A percentile compares a stretch with the other conserved stretches of the same genome.
Evolutionary conservation across 495 filamentous ascomycete species (phyloP).

Genomic region (Durotheca rogersii): DNA sequence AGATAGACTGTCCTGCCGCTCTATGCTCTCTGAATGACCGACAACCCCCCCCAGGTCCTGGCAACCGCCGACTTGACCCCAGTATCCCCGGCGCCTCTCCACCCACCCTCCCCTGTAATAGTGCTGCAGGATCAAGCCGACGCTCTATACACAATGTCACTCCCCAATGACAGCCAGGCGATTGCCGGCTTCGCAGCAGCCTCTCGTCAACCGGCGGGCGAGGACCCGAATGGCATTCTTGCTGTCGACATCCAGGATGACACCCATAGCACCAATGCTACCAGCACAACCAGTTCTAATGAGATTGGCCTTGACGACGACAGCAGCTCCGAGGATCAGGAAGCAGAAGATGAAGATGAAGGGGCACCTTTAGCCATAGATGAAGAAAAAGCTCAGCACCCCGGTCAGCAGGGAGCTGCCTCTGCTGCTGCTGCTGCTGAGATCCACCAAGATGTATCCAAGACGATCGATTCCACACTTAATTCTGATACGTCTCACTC

Average conservation of each 20-base stretch:
- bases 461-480: constrained; percentile 41
- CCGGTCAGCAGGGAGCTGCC: constrained; percentile 33
- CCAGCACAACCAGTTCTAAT: neutral
- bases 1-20: constrained; percentile 7
- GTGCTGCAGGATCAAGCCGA: constrained; percentile 44
- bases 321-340: constrained; percentile 30
- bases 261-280: neutral
- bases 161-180: neutral
- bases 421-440: no score
- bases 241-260: neutral
- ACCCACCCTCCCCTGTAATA: constrained; percentile 37
- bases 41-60: constrained; percentile 36
- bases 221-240: neutral
- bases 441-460: constrained; percentile 45
- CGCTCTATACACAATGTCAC: constrained; percentile 18
- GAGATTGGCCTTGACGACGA: constrained; percentile 5
- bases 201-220: neutral
- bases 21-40: constrained; percentile 36
- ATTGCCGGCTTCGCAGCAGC: constrained; percentile 1
- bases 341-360: constrained; percentile 31
- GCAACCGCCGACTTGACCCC: constrained; percentile 41
- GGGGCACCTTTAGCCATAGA: constrained; percentile 14
- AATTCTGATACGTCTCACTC: constrained; percentile 38
- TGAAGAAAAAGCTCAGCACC: constrained; percentile 25
- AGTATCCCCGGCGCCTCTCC: constrained; percentile 37